Base-by-base conservation (phyloP, 2,329 filamentous ascomycete species). In the Xylariaceae sp. region DNA sequence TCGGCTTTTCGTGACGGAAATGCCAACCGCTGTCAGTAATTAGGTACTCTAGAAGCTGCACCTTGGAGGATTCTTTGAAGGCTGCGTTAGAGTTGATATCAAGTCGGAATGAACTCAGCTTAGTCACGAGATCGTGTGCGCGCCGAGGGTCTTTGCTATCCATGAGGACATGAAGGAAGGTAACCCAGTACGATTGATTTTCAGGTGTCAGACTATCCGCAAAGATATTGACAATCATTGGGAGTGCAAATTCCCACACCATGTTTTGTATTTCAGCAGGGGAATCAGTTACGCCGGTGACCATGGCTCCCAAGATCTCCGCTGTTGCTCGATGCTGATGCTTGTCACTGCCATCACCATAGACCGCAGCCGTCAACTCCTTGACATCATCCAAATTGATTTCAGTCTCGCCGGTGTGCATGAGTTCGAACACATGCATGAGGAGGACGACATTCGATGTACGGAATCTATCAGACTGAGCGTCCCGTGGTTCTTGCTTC, bases 41-140 rank as follows among this genome's bases (percentile, higher is more conserved):
- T 59, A 89, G 82, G 62, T 95, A 90, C 63, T 96, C 90, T 19
- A 99, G 77, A 32, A 99, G 76, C 61, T 94, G 87, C 12, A 99
- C 89, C 74, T 97, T 96, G 31, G 92, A 95, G 53, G 92, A 96
- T 70, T 99, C 95, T 70, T 99, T 99, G 80, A 99, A 99, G 0
- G 94, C 94, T 3, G 95, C 94, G 68, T 97, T 96, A 0, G 92
- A 96, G 4, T 83, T 78, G 86, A 97, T 92, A 68, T 99, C 94
- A 7, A 99, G 78, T 32, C 90, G 83, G 80, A 97, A 97, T 51
- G 85, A 83, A 46, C 87, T 83, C 26, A 99, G 77, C 71, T 84
- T 87, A 60, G 94, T 87, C 37, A 96, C 82, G 59, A 99, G 80
- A 61, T 95, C 92, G 76, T 88, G 91, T 2, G 85, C 85, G 59